A percentile compares a stretch with the other conserved stretches of the same genome.
phyloP scores from a whole-genome alignment of 441 rosid genomes.

The Erodium moschatum region DNA sequence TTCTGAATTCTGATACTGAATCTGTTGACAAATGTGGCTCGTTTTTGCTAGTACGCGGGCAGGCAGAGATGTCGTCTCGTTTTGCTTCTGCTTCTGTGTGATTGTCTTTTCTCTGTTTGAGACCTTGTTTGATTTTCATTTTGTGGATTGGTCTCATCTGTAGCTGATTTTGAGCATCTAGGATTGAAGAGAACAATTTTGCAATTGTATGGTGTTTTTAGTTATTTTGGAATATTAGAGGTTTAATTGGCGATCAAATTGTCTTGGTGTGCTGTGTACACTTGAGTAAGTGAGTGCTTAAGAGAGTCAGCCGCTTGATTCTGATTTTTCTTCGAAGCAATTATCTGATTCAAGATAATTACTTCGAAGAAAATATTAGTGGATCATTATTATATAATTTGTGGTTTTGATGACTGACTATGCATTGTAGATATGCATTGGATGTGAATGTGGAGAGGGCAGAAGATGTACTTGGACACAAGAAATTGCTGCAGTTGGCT shows the following conservation, averaged over 20 bases:
- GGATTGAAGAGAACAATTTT: neutral
- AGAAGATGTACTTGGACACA: neutral
- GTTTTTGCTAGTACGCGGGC: neutral
- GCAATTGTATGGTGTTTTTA: neutral
- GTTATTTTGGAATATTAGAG: neutral
- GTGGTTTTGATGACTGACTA: neutral
- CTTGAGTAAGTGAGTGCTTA: no score
- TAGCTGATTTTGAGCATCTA: neutral
- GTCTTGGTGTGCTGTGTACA: neutral
- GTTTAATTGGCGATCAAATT: neutral
- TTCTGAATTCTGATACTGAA: neutral
- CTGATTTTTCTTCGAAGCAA: neutral
- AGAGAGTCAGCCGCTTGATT: neutral
- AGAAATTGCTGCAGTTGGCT: neutral
- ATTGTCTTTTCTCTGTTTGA: no score
- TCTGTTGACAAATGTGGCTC: neutral
- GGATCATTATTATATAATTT: neutral
- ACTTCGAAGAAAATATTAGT: neutral
- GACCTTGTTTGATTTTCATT: neutral
- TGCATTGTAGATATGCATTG: constrained; percentile 5
- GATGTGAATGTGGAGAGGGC: neutral
- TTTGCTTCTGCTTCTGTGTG: no score
- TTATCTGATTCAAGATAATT: neutral
- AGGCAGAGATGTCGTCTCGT: no score
- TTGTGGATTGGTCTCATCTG: neutral